Conservation (phyloP, 1,284 basidiomycete genomes). For the Ganoderma boninense region DNA sequence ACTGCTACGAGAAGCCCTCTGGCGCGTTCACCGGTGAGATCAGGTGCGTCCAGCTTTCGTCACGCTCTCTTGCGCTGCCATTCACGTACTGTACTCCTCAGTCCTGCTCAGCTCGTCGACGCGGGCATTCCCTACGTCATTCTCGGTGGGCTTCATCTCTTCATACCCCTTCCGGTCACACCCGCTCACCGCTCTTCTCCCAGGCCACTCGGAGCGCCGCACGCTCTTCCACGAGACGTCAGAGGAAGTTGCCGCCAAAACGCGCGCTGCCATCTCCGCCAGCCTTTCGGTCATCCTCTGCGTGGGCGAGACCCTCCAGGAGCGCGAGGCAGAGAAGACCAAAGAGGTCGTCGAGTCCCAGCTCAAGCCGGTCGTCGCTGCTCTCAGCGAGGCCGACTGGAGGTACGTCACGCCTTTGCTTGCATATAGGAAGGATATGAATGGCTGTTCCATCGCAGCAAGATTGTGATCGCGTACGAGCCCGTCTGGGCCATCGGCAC, state of each 20-base stretch:
- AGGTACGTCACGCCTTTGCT: conserved; percentile 52
- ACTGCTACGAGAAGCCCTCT: conserved; percentile 85
- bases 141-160: conserved; percentile 66
- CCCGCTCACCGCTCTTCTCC: not conserved
- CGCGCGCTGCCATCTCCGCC: conserved; percentile 78
- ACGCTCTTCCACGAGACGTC: conserved; percentile 93
- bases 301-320: conserved; percentile 92
- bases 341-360: conserved; percentile 85
- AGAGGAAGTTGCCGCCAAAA: conserved; percentile 87
- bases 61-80: not conserved
- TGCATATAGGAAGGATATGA: not conserved
- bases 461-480: conserved; percentile 95
- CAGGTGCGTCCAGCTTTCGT: conserved; percentile 57
- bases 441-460: conserved; percentile 51
- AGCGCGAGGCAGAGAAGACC: conserved; percentile 88
- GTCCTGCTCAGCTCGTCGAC: conserved; percentile 86
- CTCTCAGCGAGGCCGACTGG: conserved; percentile 80
- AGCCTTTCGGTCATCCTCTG: conserved; percentile 93
- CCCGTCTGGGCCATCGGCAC: conserved; percentile 99
- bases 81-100: conserved; percentile 38
- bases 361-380: conserved; percentile 79
- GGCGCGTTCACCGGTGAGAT: conserved; percentile 98
- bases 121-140: conserved; percentile 93
- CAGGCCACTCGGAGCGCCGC: conserved; percentile 95
- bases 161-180: not conserved